phyloP scores from a whole-genome alignment of 2,329 filamentous ascomycete genomes.

The Colletotrichum higginsianum region DNA sequence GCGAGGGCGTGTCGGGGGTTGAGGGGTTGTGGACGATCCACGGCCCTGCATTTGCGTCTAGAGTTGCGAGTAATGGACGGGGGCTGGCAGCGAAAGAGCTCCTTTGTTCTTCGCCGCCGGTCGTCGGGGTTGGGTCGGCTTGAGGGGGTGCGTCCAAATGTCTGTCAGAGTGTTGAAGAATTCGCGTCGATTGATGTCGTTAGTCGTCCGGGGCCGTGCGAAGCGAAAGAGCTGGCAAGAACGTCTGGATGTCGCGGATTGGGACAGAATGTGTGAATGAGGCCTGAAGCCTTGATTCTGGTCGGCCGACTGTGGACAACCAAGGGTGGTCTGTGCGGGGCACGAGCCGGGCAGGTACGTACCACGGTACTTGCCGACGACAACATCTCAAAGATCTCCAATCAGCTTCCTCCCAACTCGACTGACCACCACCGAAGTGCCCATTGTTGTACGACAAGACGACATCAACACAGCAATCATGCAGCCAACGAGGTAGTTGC shows the following conservation, averaged over 20 bases:
- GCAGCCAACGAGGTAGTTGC: constrained; percentile 49
- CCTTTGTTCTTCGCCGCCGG: constrained; percentile 36
- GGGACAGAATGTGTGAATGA: constrained; percentile 41
- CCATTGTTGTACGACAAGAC: constrained; percentile 37
- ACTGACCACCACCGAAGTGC: constrained; percentile 36
- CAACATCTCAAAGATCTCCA: constrained; percentile 38
- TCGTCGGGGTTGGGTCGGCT: constrained; percentile 24
- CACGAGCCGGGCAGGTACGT: constrained; percentile 25
- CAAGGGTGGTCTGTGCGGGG: constrained; percentile 39
- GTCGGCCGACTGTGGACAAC: constrained; percentile 24
- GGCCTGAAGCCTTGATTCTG: constrained; percentile 37
- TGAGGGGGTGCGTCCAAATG: background rate
- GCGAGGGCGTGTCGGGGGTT: constrained; percentile 16
- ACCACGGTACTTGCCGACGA: constrained; percentile 43
- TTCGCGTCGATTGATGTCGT: constrained; percentile 24
- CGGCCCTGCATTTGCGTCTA: constrained; percentile 42
- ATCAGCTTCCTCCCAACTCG: constrained; percentile 42
- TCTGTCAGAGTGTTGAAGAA: background rate
- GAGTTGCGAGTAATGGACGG: constrained; percentile 17
- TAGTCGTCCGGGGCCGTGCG: constrained; percentile 21
- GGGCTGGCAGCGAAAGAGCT: constrained; percentile 30
- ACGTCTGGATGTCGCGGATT: constrained; percentile 38
- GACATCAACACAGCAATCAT: constrained; percentile 47
- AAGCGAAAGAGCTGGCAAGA: constrained; percentile 32
- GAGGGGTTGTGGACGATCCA: constrained; percentile 37